phyloP scores from a whole-genome alignment of 306 rosid species.

The Vigna angularis region DNA sequence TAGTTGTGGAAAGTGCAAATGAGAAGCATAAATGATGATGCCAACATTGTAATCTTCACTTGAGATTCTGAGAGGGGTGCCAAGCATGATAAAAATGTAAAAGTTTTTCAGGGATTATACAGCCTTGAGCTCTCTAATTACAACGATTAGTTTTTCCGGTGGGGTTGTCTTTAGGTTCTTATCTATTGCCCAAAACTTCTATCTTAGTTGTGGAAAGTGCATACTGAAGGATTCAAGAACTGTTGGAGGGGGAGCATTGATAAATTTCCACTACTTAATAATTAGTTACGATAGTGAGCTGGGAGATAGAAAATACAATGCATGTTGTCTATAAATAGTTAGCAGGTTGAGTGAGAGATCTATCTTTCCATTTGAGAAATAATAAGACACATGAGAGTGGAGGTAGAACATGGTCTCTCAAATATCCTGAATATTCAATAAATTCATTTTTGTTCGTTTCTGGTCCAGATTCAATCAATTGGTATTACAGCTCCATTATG shows the following conservation, averaged over 20 bases:
- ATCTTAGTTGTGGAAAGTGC: too few relatives aligned
- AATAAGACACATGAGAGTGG: neutral
- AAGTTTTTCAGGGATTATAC: neutral
- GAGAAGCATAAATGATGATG: too few relatives aligned
- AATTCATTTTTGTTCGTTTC: neutral
- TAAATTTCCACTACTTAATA: neutral
- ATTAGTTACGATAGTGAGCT: neutral
- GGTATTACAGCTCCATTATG: neutral
- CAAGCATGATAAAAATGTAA: neutral
- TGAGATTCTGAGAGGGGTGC: too few relatives aligned
- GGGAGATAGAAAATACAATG: neutral
- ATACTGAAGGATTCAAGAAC: neutral
- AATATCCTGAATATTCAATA: neutral
- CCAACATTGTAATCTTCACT: too few relatives aligned
- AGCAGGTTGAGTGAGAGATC: neutral
- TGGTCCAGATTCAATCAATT: neutral
- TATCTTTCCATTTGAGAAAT: neutral
- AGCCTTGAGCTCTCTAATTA: neutral
- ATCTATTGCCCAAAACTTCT: neutral
- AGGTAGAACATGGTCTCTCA: neutral
- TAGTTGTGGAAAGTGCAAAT: neutral
- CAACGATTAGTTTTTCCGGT: neutral
- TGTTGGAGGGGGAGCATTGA: neutral
- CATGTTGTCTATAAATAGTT: neutral
- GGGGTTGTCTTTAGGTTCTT: neutral